A percentile compares a stretch with the other conserved stretches of the same genome.
Evolutionary conservation across 345 rosid genomes (phyloP).

Genomic region (Durio zibethinus): DNA sequence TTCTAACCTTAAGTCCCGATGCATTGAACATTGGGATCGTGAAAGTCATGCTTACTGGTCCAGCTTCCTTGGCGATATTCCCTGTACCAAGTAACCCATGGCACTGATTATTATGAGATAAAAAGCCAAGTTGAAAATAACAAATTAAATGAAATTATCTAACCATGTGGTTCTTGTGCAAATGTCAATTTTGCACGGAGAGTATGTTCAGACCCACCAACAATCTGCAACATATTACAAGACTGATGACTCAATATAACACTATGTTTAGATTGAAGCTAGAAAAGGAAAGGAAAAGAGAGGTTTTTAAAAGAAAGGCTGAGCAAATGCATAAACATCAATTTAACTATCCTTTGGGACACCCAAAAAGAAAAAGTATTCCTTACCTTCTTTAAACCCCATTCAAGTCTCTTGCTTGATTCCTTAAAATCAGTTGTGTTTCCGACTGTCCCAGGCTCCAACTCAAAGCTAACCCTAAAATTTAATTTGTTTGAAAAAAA

Average conservation of each 20-base stretch:
- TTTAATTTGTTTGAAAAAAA: background rate
- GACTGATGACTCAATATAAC: background rate
- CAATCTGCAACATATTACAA: constrained; percentile 30
- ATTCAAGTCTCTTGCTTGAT: constrained; percentile 47
- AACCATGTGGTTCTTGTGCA: constrained; percentile 47
- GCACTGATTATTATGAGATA: background rate
- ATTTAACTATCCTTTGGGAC: background rate
- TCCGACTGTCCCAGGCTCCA: constrained; percentile 46
- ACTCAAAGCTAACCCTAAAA: constrained; percentile 47
- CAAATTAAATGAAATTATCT: background rate
- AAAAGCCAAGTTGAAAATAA: background rate
- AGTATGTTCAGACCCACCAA: constrained; percentile 51
- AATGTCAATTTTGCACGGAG: constrained; percentile 55
- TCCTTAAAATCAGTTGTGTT: constrained; percentile 49
- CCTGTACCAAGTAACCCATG: constrained; percentile 39
- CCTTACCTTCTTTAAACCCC: constrained; percentile 48
- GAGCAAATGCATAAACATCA: background rate
- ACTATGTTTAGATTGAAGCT: too few relatives aligned
- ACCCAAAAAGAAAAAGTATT: background rate
- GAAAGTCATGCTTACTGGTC: constrained; percentile 95
- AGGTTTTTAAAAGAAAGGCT: too few relatives aligned
- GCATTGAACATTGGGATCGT: constrained; percentile 90
- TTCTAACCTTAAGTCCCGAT: constrained; percentile 73
- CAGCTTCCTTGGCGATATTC: constrained; percentile 87
- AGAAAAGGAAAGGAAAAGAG: too few relatives aligned